Conservation (phyloP, 495 filamentous ascomycete genomes). For the Aspergillus kassunensis region DNA sequence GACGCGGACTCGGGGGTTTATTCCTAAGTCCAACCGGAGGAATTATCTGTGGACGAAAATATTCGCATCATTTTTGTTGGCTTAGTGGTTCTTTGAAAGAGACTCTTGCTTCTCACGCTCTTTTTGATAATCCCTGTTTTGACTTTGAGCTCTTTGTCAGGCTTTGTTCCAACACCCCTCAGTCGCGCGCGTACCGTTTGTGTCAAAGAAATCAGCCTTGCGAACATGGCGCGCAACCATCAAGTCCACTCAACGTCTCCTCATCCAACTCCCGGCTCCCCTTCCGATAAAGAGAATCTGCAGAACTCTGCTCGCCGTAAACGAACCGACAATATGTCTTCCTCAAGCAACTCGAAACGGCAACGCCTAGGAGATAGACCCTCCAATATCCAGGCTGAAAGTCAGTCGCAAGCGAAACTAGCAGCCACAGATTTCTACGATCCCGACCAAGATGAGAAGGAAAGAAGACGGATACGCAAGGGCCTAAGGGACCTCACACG, state of each 20-base stretch:
- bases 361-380: conserved; percentile 37
- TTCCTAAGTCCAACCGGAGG: not conserved
- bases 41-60: not conserved
- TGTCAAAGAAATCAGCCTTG: conserved; percentile 13
- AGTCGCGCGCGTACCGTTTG: conserved; percentile 5
- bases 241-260: conserved; percentile 20
- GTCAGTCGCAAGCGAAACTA: conserved; percentile 27
- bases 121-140: too few species aligned
- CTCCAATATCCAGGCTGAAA: conserved; percentile 22
- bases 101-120: too few species aligned
- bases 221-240: conserved; percentile 30
- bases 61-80: not conserved
- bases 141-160: not conserved
- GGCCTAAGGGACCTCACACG: conserved; percentile 62
- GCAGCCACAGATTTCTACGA: conserved; percentile 62
- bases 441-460: conserved; percentile 79
- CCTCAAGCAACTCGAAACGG: conserved; percentile 33
- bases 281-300: conserved; percentile 61
- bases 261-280: conserved; percentile 32
- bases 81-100: too few species aligned
- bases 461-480: conserved; percentile 66
- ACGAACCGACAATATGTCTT: conserved; percentile 29
- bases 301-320: conserved; percentile 10
- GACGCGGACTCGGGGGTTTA: conserved; percentile 8
- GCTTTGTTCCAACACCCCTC: not conserved